A percentile compares a stretch with the other conserved stretches of the same genome.
Evolutionary conservation across 148 eudicot genomes (phyloP).

Genomic region (Cornus suecica): DNA sequence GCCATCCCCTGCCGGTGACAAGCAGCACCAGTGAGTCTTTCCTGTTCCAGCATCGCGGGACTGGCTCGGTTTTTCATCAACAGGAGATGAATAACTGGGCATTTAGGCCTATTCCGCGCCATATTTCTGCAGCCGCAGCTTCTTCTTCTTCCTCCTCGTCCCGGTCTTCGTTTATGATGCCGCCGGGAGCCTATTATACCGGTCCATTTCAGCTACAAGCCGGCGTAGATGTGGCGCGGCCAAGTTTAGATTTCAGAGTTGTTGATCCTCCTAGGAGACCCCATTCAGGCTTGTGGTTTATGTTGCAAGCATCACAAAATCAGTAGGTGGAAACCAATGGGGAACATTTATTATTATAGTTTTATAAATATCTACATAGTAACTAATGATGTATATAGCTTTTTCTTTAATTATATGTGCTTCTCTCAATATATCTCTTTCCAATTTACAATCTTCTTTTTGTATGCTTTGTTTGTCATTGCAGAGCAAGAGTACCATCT

Average conservation of each 20-base stretch:
- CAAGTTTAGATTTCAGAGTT: constrained; percentile 40
- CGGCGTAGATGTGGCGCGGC: constrained; percentile 22
- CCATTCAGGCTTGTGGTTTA: constrained; percentile 79
- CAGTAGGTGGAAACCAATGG: constrained; percentile 45
- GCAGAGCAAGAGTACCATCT: constrained; percentile 65
- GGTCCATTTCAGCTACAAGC: constrained; percentile 15
- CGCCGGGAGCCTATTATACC: constrained; percentile 18
- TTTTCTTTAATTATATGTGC: too few species aligned
- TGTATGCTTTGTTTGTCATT: constrained; percentile 8
- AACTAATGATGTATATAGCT: too few species aligned
- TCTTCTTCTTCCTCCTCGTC: constrained; percentile 15
- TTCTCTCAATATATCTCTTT: background rate
- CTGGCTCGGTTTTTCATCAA: constrained; percentile 11
- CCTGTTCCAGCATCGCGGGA: constrained; percentile 15
- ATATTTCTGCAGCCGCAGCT: constrained; percentile 27
- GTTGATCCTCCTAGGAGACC: constrained; percentile 67
- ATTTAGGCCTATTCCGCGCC: constrained; percentile 19
- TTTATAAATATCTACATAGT: too few species aligned
- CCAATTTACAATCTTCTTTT: background rate
- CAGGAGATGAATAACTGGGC: constrained; percentile 24
- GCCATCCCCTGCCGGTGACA: background rate
- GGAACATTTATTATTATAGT: too few species aligned
- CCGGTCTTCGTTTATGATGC: constrained; percentile 11
- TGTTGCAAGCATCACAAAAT: constrained; percentile 59
- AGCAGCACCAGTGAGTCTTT: background rate